Conservation (phyloP, 2,329 filamentous ascomycete species). For the Fusarium domesticum region DNA sequence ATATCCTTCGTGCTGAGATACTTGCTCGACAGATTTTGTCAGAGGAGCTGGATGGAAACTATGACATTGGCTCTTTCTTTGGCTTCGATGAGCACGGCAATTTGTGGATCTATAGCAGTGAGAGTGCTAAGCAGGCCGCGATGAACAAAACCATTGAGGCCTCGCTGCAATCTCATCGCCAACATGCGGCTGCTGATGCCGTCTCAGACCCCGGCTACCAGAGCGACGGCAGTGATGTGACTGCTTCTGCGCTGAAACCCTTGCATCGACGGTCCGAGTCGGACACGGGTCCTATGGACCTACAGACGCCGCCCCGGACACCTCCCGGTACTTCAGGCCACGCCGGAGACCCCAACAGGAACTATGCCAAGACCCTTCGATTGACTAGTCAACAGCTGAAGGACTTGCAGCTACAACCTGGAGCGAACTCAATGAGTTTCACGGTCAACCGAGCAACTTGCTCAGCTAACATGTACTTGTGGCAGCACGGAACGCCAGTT, state of each 20-base stretch:
- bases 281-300: constrained; percentile 52
- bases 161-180: constrained; percentile 43
- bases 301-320: constrained; percentile 65
- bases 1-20: constrained; percentile 88
- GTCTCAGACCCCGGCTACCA: constrained; percentile 93
- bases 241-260: constrained; percentile 44
- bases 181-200: constrained; percentile 68
- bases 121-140: constrained; percentile 89
- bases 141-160: constrained; percentile 61
- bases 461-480: constrained; percentile 88
- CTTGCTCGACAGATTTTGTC: constrained; percentile 87
- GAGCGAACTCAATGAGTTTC: constrained; percentile 93
- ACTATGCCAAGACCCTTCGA: constrained; percentile 94
- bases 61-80: constrained; percentile 93
- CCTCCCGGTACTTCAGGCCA: constrained; percentile 62
- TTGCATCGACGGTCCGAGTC: constrained; percentile 66
- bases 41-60: constrained; percentile 90
- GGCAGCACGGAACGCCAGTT: constrained; percentile 86
- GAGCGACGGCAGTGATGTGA: constrained; percentile 73
- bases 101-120: constrained; percentile 98
- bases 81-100: constrained; percentile 95
- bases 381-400: constrained; percentile 95
- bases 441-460: constrained; percentile 95
- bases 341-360: constrained; percentile 69
- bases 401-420: constrained; percentile 73